Evolutionary conservation across 2,329 filamentous ascomycete genomes (phyloP).

Genomic region (Trichoderma guizhouense): DNA sequence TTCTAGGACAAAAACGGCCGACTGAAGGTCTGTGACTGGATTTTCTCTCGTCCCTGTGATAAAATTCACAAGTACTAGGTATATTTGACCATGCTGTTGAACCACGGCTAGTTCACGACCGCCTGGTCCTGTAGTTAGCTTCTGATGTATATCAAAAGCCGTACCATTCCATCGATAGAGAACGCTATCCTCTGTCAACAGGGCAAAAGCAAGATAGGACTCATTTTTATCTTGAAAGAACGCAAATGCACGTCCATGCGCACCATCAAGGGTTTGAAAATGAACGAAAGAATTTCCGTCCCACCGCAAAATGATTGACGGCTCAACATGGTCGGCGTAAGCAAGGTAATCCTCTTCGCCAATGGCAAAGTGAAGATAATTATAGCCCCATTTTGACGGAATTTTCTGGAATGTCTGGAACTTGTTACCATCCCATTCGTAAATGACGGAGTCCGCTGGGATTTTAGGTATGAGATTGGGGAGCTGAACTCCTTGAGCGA

Average conservation of each 20-base stretch:
- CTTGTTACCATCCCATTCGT: background rate
- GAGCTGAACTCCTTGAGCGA: background rate
- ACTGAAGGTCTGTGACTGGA: background rate
- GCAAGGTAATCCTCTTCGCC: background rate
- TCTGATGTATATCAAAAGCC: background rate
- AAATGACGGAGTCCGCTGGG: background rate
- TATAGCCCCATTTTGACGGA: background rate
- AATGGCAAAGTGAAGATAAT: background rate
- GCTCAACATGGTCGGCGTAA: background rate
- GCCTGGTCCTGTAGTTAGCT: background rate
- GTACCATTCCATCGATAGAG: background rate
- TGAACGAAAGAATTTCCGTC: background rate
- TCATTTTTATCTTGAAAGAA: background rate
- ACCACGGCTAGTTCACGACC: background rate
- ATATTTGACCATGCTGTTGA: background rate
- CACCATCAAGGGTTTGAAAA: background rate
- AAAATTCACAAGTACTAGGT: background rate
- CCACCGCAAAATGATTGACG: background rate
- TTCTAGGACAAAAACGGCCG: background rate
- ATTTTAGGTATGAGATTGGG: background rate
- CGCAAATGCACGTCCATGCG: background rate
- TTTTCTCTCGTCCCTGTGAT: background rate
- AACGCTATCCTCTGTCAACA: background rate
- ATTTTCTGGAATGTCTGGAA: background rate
- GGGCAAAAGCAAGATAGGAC: background rate